Evolutionary conservation across 495 filamentous ascomycete genomes (phyloP).

Genomic region (Penicillium paradoxum): DNA sequence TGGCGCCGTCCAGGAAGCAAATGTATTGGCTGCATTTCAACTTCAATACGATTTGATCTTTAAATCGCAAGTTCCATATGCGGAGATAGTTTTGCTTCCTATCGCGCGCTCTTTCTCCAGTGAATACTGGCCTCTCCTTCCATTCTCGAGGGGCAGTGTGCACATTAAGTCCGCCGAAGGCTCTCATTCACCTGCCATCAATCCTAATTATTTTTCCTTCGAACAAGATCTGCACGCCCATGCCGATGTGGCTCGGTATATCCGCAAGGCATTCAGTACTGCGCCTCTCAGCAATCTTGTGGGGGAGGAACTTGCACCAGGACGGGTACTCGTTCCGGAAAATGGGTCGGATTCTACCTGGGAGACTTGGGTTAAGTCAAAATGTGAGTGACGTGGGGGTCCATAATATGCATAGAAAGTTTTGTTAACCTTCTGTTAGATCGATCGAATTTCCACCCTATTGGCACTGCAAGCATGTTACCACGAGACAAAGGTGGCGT

Average conservation of each 20-base stretch:
- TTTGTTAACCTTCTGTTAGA: constrained; percentile 20
- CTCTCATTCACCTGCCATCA: constrained; percentile 11
- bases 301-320: constrained; percentile 16
- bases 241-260: constrained; percentile 20
- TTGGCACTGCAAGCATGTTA: constrained; percentile 53
- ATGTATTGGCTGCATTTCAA: constrained; percentile 25
- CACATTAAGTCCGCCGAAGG: constrained; percentile 22
- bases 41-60: constrained; percentile 43
- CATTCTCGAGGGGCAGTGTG: constrained; percentile 48
- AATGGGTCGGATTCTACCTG: constrained; percentile 14
- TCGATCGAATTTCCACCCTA: constrained; percentile 34
- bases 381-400: constrained; percentile 23
- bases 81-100: constrained; percentile 31
- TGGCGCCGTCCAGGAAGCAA: constrained; percentile 18
- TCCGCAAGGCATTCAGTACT: constrained; percentile 18
- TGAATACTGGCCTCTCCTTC: constrained; percentile 37
- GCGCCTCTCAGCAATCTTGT: constrained; percentile 15
- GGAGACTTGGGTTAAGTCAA: constrained; percentile 16
- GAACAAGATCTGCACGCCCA: constrained; percentile 16
- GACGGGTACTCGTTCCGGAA: constrained; percentile 12
- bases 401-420: no score
- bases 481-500: constrained; percentile 50
- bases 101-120: constrained; percentile 15
- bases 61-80: constrained; percentile 34
- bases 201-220: constrained; percentile 27